These are phyloP conservation scores for Cladophialophora chaetospira DNA, from an alignment of 2,329 filamentous ascomycete genomes.

Conservation along the genomic window DNA sequence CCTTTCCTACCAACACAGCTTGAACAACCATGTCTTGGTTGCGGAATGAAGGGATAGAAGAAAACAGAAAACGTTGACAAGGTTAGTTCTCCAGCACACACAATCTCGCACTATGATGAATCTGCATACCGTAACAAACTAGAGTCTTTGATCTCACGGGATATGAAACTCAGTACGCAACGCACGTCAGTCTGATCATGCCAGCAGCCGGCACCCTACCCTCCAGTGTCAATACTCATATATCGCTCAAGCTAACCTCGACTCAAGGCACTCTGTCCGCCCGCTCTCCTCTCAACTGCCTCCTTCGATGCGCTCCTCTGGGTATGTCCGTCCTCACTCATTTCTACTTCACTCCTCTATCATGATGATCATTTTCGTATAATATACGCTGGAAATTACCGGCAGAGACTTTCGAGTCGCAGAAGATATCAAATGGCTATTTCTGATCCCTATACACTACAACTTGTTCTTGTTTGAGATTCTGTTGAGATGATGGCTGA, in stretches of 20 bases:
- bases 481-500: constrained; percentile 7
- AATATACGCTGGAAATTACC: constrained; percentile 94
- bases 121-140: constrained; percentile 59
- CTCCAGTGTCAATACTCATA: not conserved
- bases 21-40: not conserved
- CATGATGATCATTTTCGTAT: constrained; percentile 62
- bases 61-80: not conserved
- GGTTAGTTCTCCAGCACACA: not conserved
- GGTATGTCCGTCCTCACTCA: not conserved
- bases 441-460: constrained; percentile 60
- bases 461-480: not conserved
- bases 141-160: constrained; percentile 92
- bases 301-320: not conserved
- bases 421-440: constrained; percentile 87
- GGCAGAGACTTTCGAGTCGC: constrained; percentile 71
- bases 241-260: constrained; percentile 9
- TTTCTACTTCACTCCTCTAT: constrained; percentile 36
- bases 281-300: not conserved
- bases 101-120: constrained; percentile 24
- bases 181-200: constrained; percentile 91
- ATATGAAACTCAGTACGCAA: constrained; percentile 76
- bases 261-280: not conserved
- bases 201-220: not conserved
- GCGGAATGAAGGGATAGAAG: not conserved
- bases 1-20: not conserved